Evolutionary conservation across 495 filamentous ascomycete species (phyloP).

Genomic region (Aspergillus homomorphus): DNA sequence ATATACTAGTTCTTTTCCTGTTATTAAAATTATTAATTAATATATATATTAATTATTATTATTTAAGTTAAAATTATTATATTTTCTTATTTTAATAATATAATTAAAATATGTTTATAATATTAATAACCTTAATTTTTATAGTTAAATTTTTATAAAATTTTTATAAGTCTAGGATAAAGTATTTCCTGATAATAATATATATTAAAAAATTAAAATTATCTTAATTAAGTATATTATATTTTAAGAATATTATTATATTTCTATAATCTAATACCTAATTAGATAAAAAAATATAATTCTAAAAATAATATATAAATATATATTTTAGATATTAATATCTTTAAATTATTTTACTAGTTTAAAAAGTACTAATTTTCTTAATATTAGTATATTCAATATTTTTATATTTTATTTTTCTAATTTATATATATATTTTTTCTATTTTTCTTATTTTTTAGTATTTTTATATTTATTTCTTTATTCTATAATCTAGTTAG

Average conservation of each 20-base stretch:
- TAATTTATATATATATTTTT: constrained; percentile 2
- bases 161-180: background rate
- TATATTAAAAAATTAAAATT: background rate
- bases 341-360: background rate
- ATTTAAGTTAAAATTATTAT: too few relatives aligned
- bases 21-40: constrained; percentile 1
- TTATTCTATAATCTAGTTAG: constrained; percentile 2
- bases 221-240: background rate
- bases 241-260: background rate
- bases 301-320: background rate
- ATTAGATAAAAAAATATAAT: background rate
- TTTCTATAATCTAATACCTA: background rate
- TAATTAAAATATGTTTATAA: background rate
- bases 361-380: too few relatives aligned
- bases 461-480: background rate
- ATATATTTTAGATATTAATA: background rate
- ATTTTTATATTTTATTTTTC: too few relatives aligned
- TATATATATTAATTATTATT: background rate
- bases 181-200: background rate
- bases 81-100: background rate
- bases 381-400: background rate
- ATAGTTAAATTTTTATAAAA: background rate
- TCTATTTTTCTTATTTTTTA: background rate
- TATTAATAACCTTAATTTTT: background rate
- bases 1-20: background rate